A percentile compares a stretch with the other conserved stretches of the same genome.
phyloP scores from a whole-genome alignment of 1,284 basidiomycete genomes.

The Rhodofomes roseus region DNA sequence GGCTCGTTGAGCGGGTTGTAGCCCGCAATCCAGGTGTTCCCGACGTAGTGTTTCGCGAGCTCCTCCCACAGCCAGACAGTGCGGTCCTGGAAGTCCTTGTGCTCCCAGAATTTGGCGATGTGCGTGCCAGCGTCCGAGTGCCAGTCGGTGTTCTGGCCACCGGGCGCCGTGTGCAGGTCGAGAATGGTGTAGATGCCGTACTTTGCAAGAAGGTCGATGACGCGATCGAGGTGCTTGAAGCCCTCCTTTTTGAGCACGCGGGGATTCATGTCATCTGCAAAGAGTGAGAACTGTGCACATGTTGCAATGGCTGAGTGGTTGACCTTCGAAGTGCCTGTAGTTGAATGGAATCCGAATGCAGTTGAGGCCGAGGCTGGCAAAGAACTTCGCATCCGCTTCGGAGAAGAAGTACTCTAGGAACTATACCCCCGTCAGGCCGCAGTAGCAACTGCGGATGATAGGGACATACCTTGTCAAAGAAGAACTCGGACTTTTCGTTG shows the following conservation, averaged over 20 bases:
- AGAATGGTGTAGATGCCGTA: conserved; percentile 58
- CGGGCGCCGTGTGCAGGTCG: conserved; percentile 60
- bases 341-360: conserved; percentile 67
- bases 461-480: conserved; percentile 66
- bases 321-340: conserved; percentile 66
- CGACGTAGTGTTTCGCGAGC: conserved; percentile 58
- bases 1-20: conserved; percentile 82
- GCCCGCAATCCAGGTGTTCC: conserved; percentile 54
- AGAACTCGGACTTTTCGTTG: conserved; percentile 64
- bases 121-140: conserved; percentile 51
- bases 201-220: conserved; percentile 55
- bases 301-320: not conserved
- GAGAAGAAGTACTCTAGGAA: conserved; percentile 74
- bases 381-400: conserved; percentile 67
- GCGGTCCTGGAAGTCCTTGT: conserved; percentile 77
- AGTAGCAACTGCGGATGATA: too few relatives aligned
- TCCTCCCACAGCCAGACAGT: conserved; percentile 66
- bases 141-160: conserved; percentile 58
- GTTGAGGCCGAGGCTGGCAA: conserved; percentile 66
- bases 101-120: conserved; percentile 63
- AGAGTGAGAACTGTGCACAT: not conserved
- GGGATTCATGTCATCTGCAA: conserved; percentile 59
- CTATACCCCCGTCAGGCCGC: conserved; percentile 28
- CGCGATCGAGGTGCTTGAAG: conserved; percentile 62
- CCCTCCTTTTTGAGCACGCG: conserved; percentile 54